phyloP scores from a whole-genome alignment of 192 early-diverging fungal species.

The Coemansia nantahalensis region DNA sequence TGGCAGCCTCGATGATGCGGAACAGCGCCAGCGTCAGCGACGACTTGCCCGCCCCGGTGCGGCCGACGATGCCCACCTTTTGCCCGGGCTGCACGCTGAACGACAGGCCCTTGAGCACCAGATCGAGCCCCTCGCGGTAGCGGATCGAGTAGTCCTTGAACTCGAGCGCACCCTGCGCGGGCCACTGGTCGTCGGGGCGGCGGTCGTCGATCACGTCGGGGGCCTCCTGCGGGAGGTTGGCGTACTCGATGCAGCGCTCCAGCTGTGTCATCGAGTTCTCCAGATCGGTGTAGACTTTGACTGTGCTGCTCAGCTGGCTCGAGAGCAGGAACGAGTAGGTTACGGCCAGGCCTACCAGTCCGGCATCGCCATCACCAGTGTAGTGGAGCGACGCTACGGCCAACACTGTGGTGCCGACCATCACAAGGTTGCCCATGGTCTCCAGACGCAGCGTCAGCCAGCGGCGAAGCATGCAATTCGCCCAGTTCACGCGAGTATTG shows the following conservation, averaged over 20 bases:
- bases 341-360: constrained; percentile 73
- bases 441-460: constrained; percentile 82
- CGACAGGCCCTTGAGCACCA: constrained; percentile 50
- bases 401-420: constrained; percentile 73
- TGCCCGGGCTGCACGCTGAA: constrained; percentile 46
- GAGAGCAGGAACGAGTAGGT: constrained; percentile 82
- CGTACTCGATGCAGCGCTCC: constrained; percentile 57
- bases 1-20: constrained; percentile 64
- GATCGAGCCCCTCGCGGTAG: constrained; percentile 54
- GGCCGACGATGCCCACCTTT: constrained; percentile 65
- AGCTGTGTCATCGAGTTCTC: constrained; percentile 64
- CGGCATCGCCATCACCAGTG: constrained; percentile 54
- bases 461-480: constrained; percentile 67
- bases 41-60: constrained; percentile 81
- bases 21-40: constrained; percentile 73
- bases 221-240: constrained; percentile 35
- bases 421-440: constrained; percentile 67
- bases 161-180: constrained; percentile 48
- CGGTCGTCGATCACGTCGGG: constrained; percentile 32
- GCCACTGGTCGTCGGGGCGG: constrained; percentile 52
- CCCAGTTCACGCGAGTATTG: constrained; percentile 77
- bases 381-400: constrained; percentile 59
- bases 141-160: constrained; percentile 55
- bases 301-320: constrained; percentile 70
- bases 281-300: constrained; percentile 72